Evolutionary conservation across 2,329 filamentous ascomycete species (phyloP), one percentile per base, ranked within the genome.

Genomic region (Alternaria tenuissima): DNA sequence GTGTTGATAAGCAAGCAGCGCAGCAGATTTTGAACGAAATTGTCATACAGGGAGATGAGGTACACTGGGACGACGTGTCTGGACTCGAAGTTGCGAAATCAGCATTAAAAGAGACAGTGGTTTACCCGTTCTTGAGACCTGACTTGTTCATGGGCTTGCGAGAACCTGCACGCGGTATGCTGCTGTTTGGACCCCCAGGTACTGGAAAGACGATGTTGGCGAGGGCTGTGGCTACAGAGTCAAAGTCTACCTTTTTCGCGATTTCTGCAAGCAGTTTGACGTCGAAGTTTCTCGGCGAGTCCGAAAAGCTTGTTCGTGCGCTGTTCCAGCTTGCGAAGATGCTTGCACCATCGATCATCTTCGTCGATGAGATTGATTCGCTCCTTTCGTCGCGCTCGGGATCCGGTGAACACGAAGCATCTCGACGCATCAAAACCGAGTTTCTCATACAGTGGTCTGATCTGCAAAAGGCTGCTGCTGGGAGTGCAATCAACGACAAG

Each of bases 121-220:
- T 99, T 2, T 99, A 99, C 72, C 95, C 95, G 0, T 98, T 99
- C 76, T 82, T 99, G 11, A 90, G 95, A 1, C 95, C 95, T 1
- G 95, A 99, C 78, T 82, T 99, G 2, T 99, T 99, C 81, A 95
- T 94, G 87, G 95, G 95, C 0, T 84, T 99, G 11, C 90, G 95
- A 39, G 95, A 99, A 75, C 95, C 95, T 20, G 94, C 95, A 14
- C 86, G 93, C 59, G 95, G 95, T 6, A 98, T 99, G 92, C 84
- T 99, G 1, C 84, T 99, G 1, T 99, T 99, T 74, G 95, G 95
- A 0, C 95, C 95, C 1, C 95, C 95, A 0, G 95, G 95, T n/a
- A 99, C 95, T 0, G 95, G 95, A 53, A 99, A 99, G 79, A 99
- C 95, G 0, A 99, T 99, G 95, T 83, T 99, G 38, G 95, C 95